phyloP scores from a whole-genome alignment of 1,284 basidiomycete genomes.

The Boletus sp. region DNA sequence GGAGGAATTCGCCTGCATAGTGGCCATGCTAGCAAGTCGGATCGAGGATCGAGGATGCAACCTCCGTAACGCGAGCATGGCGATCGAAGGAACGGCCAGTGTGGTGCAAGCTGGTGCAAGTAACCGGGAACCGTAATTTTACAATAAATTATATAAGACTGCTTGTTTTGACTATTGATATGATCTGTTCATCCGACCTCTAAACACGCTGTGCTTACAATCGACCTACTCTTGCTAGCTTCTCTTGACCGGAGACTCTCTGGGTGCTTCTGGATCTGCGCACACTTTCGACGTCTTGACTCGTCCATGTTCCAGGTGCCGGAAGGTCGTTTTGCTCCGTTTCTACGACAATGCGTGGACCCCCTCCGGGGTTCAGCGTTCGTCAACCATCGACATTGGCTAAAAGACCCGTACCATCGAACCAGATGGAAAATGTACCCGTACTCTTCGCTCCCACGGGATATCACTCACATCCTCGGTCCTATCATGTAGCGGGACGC shows the following conservation, averaged over 20 bases:
- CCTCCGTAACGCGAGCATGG: slow-evolving; percentile 21
- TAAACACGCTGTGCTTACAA: background rate
- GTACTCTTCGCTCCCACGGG: slow-evolving; percentile 30
- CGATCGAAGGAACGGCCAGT: too few species aligned
- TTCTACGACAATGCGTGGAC: slow-evolving; percentile 99
- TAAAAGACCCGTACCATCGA: slow-evolving; percentile 98
- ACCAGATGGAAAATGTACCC: slow-evolving; percentile 89
- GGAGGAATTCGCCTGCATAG: slow-evolving; percentile 6
- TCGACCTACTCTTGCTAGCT: slow-evolving; percentile 49
- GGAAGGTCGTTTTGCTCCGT: slow-evolving; percentile 98
- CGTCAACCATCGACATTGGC: slow-evolving; percentile 98
- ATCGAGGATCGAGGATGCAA: slow-evolving; percentile 1
- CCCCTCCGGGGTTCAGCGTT: too few species aligned
- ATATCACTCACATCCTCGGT: slow-evolving; percentile 3
- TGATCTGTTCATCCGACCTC: slow-evolving; percentile 80
- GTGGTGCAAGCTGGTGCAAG: too few species aligned
- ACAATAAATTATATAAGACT: too few species aligned
- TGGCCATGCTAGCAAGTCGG: slow-evolving; percentile 6
- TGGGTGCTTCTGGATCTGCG: slow-evolving; percentile 45
- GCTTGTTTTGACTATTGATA: too few species aligned
- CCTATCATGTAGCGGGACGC: slow-evolving; percentile 81
- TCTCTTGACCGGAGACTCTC: slow-evolving; percentile 95
- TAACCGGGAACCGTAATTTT: too few species aligned
- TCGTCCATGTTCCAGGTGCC: slow-evolving; percentile 57
- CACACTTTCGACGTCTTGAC: background rate